Conservation (phyloP, 176 grass and related monocot genomes). For the Zoysia pacifica region DNA sequence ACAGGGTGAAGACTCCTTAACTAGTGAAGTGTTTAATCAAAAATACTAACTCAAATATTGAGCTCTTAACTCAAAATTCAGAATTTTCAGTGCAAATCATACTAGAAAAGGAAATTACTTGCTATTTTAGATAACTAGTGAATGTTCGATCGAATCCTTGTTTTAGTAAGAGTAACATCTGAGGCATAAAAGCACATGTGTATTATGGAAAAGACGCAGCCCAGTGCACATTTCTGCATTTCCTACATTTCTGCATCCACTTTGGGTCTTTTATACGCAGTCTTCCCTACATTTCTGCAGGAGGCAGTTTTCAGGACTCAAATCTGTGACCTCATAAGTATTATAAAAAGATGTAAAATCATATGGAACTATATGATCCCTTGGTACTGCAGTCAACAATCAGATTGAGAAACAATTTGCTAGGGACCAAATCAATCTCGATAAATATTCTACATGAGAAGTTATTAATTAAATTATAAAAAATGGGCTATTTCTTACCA, state of each 20-base stretch:
- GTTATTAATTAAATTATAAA: slow-evolving; percentile 14
- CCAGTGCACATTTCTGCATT: too few species aligned
- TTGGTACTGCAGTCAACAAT: not conserved
- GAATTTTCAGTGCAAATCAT: too few species aligned
- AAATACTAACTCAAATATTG: not conserved
- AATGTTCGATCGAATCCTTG: not conserved
- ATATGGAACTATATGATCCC: not conserved
- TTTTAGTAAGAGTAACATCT: not conserved
- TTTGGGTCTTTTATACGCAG: too few species aligned
- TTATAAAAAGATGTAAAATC: too few species aligned
- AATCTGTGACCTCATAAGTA: too few species aligned
- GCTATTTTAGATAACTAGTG: not conserved
- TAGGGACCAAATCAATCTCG: not conserved
- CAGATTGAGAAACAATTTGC: not conserved
- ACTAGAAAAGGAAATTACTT: not conserved
- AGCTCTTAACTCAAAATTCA: not conserved
- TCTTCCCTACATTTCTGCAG: too few species aligned
- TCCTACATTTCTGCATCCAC: too few species aligned
- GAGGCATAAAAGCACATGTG: not conserved
- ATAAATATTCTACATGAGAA: slow-evolving; percentile 7
- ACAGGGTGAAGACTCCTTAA: not conserved
- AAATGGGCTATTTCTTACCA: slow-evolving; percentile 54
- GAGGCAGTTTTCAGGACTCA: too few species aligned
- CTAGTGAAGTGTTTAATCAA: not conserved
- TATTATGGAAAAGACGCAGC: not conserved